Percentiles rank a stretch among this genome's conserved stretches.
Evolutionary conservation across 2,329 filamentous ascomycete genomes (phyloP).

Genomic region (Exophiala xenobiotica): DNA sequence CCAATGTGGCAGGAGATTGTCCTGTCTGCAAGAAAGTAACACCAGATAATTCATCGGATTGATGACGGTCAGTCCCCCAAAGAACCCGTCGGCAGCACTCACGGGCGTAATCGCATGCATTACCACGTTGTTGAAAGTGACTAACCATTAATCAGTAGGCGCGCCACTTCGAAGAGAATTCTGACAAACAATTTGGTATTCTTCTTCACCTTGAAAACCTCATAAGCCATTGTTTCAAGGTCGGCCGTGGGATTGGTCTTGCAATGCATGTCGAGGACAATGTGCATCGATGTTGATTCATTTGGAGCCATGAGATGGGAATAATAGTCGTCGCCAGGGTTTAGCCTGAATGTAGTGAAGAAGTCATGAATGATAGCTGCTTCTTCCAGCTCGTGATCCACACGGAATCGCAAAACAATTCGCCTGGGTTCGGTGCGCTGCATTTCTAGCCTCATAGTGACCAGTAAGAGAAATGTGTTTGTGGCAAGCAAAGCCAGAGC

Average conservation of each 20-base stretch:
- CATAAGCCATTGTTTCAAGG: conserved; percentile 4
- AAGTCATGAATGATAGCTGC: conserved; percentile 11
- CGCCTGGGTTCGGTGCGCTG: conserved; percentile 7
- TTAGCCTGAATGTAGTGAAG: conserved; percentile 5
- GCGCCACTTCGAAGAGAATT: neutral
- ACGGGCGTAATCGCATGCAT: conserved; percentile 8
- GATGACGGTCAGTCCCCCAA: conserved; percentile 8
- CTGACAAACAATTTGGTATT: conserved; percentile 7
- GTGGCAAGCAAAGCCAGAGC: no score
- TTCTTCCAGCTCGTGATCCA: conserved; percentile 17
- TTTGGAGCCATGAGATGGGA: conserved; percentile 17
- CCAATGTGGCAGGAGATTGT: no score
- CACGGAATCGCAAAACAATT: conserved; percentile 15
- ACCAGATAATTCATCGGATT: no score
- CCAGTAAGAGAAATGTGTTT: no score
- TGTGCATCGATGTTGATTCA: conserved; percentile 14
- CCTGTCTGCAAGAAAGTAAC: no score
- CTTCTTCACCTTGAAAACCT: conserved; percentile 17
- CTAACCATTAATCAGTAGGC: conserved; percentile 4
- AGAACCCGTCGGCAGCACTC: neutral
- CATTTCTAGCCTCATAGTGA: no score
- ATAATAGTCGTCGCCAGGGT: conserved; percentile 13
- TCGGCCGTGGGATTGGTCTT: conserved; percentile 6
- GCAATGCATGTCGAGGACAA: conserved; percentile 14
- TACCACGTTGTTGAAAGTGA: conserved; percentile 3